These are phyloP conservation scores for Pseudonitzschia delicatissima DNA, from an alignment of 108 stramenopile genomes.

Conservation along the genomic window DNA sequence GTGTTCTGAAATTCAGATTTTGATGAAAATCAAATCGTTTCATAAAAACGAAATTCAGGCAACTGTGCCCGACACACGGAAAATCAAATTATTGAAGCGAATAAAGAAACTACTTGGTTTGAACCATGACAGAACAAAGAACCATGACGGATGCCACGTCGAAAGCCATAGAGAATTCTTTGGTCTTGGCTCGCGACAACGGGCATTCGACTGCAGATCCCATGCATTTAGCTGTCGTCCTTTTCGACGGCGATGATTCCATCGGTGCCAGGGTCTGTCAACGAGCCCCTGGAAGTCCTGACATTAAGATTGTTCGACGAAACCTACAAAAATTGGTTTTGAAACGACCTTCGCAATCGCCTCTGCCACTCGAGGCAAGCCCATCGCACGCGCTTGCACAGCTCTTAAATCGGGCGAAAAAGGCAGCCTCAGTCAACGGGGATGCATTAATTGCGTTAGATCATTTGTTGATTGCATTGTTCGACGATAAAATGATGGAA, in stretches of 20 bases:
- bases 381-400: slow-evolving; percentile 43
- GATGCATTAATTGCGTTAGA: slow-evolving; percentile 79
- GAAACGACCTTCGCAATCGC: slow-evolving; percentile 72
- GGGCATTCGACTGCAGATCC: slow-evolving; percentile 75
- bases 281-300: slow-evolving; percentile 29
- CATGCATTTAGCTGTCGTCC: slow-evolving; percentile 62
- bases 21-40: too few relatives aligned
- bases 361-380: slow-evolving; percentile 72
- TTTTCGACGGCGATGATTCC: slow-evolving; percentile 61
- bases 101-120: too few relatives aligned
- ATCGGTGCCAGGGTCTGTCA: slow-evolving; percentile 69
- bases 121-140: slow-evolving; percentile 66
- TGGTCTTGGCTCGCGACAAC: slow-evolving; percentile 68
- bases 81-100: too few relatives aligned
- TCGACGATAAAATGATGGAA: slow-evolving; percentile 64
- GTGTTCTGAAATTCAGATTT: too few relatives aligned
- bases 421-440: slow-evolving; percentile 67
- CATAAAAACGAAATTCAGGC: too few relatives aligned
- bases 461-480: slow-evolving; percentile 63
- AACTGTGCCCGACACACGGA: too few relatives aligned
- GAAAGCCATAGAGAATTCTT: slow-evolving; percentile 59
- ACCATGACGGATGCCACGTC: slow-evolving; percentile 78
- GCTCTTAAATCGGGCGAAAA: slow-evolving; percentile 60
- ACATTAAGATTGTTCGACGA: slow-evolving; percentile 58
- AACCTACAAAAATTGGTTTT: slow-evolving; percentile 56